These are phyloP conservation scores for Podospora conica DNA, from an alignment of 495 filamentous ascomycete species.

Conservation along the genomic window DNA sequence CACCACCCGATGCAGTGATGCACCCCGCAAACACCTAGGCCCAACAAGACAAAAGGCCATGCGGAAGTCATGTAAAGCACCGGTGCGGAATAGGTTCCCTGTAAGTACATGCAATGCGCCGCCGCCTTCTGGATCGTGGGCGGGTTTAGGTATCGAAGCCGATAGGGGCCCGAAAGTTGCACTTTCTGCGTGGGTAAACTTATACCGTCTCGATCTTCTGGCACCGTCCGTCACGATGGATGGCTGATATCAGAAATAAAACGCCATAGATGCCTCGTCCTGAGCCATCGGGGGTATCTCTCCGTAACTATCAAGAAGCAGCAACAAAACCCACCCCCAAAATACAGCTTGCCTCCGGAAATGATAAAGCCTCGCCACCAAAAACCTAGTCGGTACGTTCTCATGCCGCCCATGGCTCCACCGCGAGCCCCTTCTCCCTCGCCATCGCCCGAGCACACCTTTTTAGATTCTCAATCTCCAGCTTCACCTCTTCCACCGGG, in stretches of 20 bases:
- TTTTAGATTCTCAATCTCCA: constrained; percentile 2
- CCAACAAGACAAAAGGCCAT: neutral
- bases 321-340: neutral
- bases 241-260: neutral
- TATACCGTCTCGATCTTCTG: no score
- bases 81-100: no score
- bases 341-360: neutral
- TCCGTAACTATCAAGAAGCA: neutral
- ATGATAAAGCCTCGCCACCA: neutral
- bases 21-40: constrained; percentile 4
- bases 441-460: neutral
- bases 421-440: neutral
- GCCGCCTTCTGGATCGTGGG: neutral
- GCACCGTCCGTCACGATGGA: no score
- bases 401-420: neutral
- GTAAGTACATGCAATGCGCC: neutral
- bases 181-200: no score
- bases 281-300: neutral
- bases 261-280: neutral
- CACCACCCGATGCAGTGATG: neutral
- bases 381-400: no score
- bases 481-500: neutral
- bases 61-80: neutral
- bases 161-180: neutral
- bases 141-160: neutral